Evolutionary conservation across 2,329 filamentous ascomycete species (phyloP).

Genomic region (Ceratocystis huliohia): DNA sequence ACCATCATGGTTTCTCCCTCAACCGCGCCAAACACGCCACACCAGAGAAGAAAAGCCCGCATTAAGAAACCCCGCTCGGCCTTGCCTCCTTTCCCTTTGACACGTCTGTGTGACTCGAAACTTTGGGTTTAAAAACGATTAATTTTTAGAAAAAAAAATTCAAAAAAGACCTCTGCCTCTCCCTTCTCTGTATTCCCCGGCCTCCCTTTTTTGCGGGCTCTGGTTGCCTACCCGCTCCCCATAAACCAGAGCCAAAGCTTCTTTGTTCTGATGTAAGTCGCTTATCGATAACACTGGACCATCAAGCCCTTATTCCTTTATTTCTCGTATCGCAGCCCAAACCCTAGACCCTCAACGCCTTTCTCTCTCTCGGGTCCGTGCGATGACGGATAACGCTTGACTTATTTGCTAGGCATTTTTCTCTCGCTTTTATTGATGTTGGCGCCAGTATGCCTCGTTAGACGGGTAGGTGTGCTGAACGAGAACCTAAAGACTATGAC

Average conservation of each 20-base stretch:
- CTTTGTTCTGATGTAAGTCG: background rate
- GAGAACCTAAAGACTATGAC: background rate
- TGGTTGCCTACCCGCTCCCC: background rate
- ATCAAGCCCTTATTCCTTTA: background rate
- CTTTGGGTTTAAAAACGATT: too few relatives aligned
- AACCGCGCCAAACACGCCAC: too few relatives aligned
- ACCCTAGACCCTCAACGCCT: background rate
- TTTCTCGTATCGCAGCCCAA: background rate
- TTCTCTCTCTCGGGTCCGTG: background rate
- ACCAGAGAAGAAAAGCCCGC: too few relatives aligned
- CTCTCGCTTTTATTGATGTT: background rate
- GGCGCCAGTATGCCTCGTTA: too few relatives aligned
- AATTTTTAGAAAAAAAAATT: too few relatives aligned
- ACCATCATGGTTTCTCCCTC: too few relatives aligned
- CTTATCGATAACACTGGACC: background rate
- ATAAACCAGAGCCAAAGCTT: background rate
- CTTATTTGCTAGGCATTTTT: background rate
- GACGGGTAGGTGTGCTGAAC: background rate
- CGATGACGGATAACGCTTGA: background rate
- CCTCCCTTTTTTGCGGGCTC: background rate
- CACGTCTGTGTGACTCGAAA: too few relatives aligned
- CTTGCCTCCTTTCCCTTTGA: too few relatives aligned
- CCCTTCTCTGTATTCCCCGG: background rate
- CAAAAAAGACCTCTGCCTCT: background rate
- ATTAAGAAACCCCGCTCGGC: too few relatives aligned